Base-by-base conservation (phyloP, 257 asterid genomes). In the Lantana camara region DNA sequence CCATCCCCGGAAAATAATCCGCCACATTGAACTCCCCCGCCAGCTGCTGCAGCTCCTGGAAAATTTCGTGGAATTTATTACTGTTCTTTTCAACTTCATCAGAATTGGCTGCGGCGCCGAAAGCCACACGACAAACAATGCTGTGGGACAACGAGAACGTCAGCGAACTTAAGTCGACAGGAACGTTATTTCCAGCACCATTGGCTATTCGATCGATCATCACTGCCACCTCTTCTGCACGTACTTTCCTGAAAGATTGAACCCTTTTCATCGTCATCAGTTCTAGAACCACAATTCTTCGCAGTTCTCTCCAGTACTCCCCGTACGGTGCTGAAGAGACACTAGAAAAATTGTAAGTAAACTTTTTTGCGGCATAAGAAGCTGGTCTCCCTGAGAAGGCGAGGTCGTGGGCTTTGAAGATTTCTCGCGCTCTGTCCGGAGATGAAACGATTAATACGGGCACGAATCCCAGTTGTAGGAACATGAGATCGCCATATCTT, bases 61-160 rank as follows among this genome's bases (percentile, higher is more conserved):
- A 35, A 24, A 76, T 37, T 11, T 72, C 66, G 50, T 54, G 58
- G 48, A 83, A 75, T 2, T 3, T 14, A 35, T 5, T 2, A 11
- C 17, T 23, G 8, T 9, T 22, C 5, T 64, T 54, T 8, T 52
- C 66, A 11, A 21, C 23, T 20, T 50, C 74, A 14, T 13, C n/a
- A n/a, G n/a, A n/a, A n/a, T n/a, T n/a, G n/a, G n/a, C n/a, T n/a
- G n/a, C n/a, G n/a, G 40, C 38, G n/a, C 88, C 85, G 3, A 84
- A 72, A n/a, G 82, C 87, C 37, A 68, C 85, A 6, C 83, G 78
- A 13, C 76, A 34, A 9, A 78, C 74, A 7, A 83, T 55, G 13
- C 37, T 76, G 64, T 79, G 79, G 1, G 85, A 19, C 1, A 81
- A 13, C 0, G 63, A 44, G 22, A 76, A 68, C 9, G 66, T 66